Base-by-base conservation (phyloP, 75 land plant species). In the Isoetes taiwanensis region DNA sequence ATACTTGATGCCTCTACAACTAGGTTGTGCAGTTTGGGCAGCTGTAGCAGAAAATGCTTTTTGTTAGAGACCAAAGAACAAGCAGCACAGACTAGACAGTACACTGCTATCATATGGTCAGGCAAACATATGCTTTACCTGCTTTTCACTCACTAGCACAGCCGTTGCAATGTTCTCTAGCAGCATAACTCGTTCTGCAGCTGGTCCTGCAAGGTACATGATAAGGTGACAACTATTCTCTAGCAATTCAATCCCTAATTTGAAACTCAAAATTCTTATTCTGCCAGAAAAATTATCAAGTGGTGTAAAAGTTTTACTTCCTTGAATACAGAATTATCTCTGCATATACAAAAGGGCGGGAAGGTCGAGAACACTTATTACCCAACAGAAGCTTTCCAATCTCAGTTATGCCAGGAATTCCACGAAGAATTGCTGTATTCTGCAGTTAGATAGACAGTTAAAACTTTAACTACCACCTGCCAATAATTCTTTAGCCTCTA, bases 141-240 rank as follows among this genome's bases (percentile, higher is more conserved):
- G 94, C 64, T 87, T 80, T 56, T 80, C 65, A 35, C 82, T 64
- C 34, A 80, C 89, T 53, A 75, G 78, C 27, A 83, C 68, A 1
- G 93, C 82, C 17, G 86, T 86, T 5, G 85, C 93, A 30, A 86
- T 86, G 33, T 86, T 86, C 70, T 87, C 86, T 28, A 87, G 81
- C 70, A 87, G 69, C 94, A 83, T 87, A 32, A 87, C 73, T 61
- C 83, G 88, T 57, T 87, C 89, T 54, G 94, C 58, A 40, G 79
- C 74, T 1, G 84, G 65, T 35, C 88, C 94, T 87, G 78, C 56
- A 62, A 8, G 28, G 27, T 10, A 6, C 4, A 39, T 8, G 23
- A 14, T 42, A 61, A 46, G 29, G 30, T 42, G 58, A 55, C 30
- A 56, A 60, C 20, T 16, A 25, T 17, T 59, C 43, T 28, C 8